These are phyloP conservation scores for Dothidotthia symphoricarpi DNA, from an alignment of 2,329 filamentous ascomycete genomes.

Conservation along the genomic window DNA sequence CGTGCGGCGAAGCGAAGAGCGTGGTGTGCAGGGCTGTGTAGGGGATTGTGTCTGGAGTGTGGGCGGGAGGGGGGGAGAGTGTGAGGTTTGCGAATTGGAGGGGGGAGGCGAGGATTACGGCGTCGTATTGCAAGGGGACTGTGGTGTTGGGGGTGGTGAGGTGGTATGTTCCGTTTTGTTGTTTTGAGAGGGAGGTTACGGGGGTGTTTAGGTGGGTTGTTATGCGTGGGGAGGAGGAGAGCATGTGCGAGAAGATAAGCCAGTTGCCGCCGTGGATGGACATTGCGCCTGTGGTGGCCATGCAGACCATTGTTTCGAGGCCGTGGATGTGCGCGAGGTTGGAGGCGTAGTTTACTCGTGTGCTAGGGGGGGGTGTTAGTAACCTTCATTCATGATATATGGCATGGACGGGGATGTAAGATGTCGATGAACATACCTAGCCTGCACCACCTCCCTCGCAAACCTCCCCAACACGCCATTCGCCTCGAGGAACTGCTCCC, in stretches of 20 bases:
- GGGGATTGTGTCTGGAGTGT: constrained; percentile 71
- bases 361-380: constrained; percentile 49
- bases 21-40: constrained; percentile 89
- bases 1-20: constrained; percentile 74
- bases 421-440: constrained; percentile 46
- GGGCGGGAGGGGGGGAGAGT: constrained; percentile 44
- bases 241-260: constrained; percentile 86
- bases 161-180: constrained; percentile 42
- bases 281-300: constrained; percentile 83
- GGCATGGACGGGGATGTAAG: too few relatives aligned
- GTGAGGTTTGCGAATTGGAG: constrained; percentile 75
- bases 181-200: constrained; percentile 58
- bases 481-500: constrained; percentile 66
- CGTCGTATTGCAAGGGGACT: constrained; percentile 58
- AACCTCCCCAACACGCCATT: constrained; percentile 69
- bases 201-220: constrained; percentile 63
- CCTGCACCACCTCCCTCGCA: constrained; percentile 79
- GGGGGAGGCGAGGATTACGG: constrained; percentile 78
- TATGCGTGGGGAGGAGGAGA: constrained; percentile 60
- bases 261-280: constrained; percentile 84
- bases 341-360: constrained; percentile 91
- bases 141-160: constrained; percentile 35
- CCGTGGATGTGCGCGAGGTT: constrained; percentile 86
- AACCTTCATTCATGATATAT: background rate
- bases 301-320: constrained; percentile 85